Evolutionary conservation across 257 asterid genomes (phyloP), one percentile per base, ranked within the genome.

Genomic region (Lantana camara): DNA sequence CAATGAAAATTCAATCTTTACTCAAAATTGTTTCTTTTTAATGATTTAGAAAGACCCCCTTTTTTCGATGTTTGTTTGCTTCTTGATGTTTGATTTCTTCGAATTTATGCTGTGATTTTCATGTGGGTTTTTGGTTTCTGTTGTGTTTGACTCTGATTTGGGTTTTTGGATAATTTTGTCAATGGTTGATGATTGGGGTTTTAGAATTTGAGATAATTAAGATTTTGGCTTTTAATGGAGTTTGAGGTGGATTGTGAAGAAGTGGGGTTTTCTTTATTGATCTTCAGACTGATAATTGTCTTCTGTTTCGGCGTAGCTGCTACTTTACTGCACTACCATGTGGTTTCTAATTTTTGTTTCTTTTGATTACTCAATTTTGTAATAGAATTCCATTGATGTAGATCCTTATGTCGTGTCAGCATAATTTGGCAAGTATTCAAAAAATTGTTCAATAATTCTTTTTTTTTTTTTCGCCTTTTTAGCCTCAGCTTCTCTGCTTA

Each of bases 161-260:
- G 73, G 40, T 60, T 61, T 76, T 54, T 19, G 41, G 61, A 40
- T 66, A 61, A 35, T 17, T 51, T 7, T 58, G 73, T 50, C 67
- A 64, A 66, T 48, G 46, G 63, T 44, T 42, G 27, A 50, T 72
- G 59, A 47, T 14, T 35, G 44, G 74, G 69, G 35, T 61, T 71
- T 68, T 35, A 27, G 62, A 51, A 66, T 72, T n/a, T 59, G 5
- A 21, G 77, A 32, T 50, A 65, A 73, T 70, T 64, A 60, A 17
- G 63, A 54, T 59, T 69, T 58, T 66, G 72, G 68, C 70, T 55
- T 77, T 72, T 70, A 27, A 52, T 73, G 69, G 71, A 56, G 81
- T 44, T 60, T 54, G 72, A 63, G 63, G 51, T 30, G 60, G 62
- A 75, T 63, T 52, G 35, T 42, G 9, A 16, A 15, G 15, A n/a